Base-by-base conservation (phyloP, 192 early-diverging fungal genomes). In the Dimargaris cristalligena region DNA sequence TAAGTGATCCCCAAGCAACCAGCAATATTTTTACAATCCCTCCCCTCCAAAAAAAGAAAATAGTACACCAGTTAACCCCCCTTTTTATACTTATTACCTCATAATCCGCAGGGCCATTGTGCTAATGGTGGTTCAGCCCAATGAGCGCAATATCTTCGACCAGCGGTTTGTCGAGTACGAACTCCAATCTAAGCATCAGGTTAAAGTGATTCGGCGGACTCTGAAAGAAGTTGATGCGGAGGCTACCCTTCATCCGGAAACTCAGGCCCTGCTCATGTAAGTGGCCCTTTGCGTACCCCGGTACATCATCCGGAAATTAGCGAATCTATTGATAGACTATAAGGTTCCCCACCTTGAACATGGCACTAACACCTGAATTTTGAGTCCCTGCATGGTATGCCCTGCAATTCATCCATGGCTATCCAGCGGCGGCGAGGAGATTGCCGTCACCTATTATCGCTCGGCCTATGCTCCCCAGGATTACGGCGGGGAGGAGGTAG, bases 91-190 rank as follows among this genome's bases (percentile, higher is more conserved):
- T 3, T 66, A 44, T 54, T 41, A 32, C 38, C 45, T 61, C 34
- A 29, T 38, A 18, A n/a, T 48, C 31, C 34, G 28, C 70, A 82
- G 78, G 30, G 85, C 90, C 0, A 74, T 87, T 38, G 83, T 88
- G 0, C 67, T 89, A 52, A 90, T 96, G 87, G 74, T 98, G 44
- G 83, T 91, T 28, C 92, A 94, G 64, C 89, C 90, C 32, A 76
- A 71, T n/a, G 94, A 98, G 70, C 78, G 89, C 34, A 98, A 98
- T 61, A 77, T 79, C 22, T 92, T 87, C 71, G 94, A 98, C 71
- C 94, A 98, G 68, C 78, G 90, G 47, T 82, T 77, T 74, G 81
- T 93, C 35, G 89, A 91, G 62, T 86, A 88, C 54, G 71, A 64
- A n/a, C 67, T 93, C n/a, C 73, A 47, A 1, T 11, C 28, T 9